phyloP scores from a whole-genome alignment of 768 basidiomycete genomes.

The Xerocomus spinulosus region DNA sequence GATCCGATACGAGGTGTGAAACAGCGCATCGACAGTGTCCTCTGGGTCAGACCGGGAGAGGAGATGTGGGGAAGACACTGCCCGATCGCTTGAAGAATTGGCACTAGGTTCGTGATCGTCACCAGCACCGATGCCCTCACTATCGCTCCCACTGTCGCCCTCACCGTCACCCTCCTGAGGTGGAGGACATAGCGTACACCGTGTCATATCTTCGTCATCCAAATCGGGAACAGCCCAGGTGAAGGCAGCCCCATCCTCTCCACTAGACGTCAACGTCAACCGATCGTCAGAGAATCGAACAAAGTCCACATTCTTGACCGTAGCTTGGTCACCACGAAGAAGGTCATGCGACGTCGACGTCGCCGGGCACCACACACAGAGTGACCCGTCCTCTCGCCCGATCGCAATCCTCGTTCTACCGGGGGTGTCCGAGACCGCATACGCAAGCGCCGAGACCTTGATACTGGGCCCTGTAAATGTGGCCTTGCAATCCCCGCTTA shows the following conservation, averaged over 20 bases:
- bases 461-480: neutral
- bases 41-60: constrained; percentile 7
- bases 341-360: constrained; percentile 11
- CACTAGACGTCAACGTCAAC: constrained; percentile 7
- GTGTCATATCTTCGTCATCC: neutral
- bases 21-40: constrained; percentile 3
- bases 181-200: neutral
- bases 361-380: constrained; percentile 15
- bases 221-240: constrained; percentile 7
- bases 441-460: constrained; percentile 18
- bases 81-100: too few relatives aligned
- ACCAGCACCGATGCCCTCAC: too few relatives aligned
- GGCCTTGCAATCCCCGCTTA: constrained; percentile 12
- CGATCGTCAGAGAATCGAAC: constrained; percentile 10
- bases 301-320: constrained; percentile 1
- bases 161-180: neutral
- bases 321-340: constrained; percentile 1
- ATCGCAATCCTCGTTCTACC: constrained; percentile 5
- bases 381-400: too few relatives aligned
- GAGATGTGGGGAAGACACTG: neutral
- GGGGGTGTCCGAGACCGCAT: neutral
- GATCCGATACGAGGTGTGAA: constrained; percentile 10
- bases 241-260: constrained; percentile 8
- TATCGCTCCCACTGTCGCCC: too few relatives aligned
- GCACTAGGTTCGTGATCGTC: too few relatives aligned